Evolutionary conservation across 2,329 filamentous ascomycete species (phyloP), one percentile per base, ranked within the genome.

Genomic region (Penicillium vulpinum): DNA sequence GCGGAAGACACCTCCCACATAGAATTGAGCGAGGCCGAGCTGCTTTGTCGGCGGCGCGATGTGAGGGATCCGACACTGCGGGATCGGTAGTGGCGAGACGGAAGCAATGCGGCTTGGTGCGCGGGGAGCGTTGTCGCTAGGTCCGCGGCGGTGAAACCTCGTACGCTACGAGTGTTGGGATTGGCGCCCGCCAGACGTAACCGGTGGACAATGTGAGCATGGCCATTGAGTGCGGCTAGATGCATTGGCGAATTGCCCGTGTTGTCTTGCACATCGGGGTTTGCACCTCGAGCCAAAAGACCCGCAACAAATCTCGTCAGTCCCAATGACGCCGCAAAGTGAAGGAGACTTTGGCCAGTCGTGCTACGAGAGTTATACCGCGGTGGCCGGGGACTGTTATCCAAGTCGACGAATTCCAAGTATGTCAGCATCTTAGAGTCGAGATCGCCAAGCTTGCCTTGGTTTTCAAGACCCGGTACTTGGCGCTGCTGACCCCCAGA

Each of bases 221-320:
- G 87, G 60, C 88, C 85, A 72, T 89, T 88, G 68, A 95, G 83
- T 26, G 89, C 87, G 21, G 91, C 91, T 69, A 93, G 84, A 72
- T 95, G 90, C 77, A 95, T 82, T 15, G 91, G 86, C 5, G 90
- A 91, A 73, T 91, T 93, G 22, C 91, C 91, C 48, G 88, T 88
- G 60, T 86, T 88, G 70, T 96, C 91, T 54, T 86, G 83, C 36
- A 86, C 78, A 66, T 93, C 87, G 1, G 88, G 85, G 67, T 89
- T 88, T 21, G 90, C 90, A n/a, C 90, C 89, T 61, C 90, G 84
- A 10, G 87, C 88, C 21, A 95, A 78, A 26, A 95, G 81, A 29
- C 87, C 90, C 13, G 89, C 89, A 48, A 89, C 89, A 61, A 95
- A 88, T 45, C 89, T 84, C 61, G 87, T 84, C 63, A 91, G 83